phyloP scores from a whole-genome alignment of 352 stramenopile species.

The Pythium vanterpoolii region DNA sequence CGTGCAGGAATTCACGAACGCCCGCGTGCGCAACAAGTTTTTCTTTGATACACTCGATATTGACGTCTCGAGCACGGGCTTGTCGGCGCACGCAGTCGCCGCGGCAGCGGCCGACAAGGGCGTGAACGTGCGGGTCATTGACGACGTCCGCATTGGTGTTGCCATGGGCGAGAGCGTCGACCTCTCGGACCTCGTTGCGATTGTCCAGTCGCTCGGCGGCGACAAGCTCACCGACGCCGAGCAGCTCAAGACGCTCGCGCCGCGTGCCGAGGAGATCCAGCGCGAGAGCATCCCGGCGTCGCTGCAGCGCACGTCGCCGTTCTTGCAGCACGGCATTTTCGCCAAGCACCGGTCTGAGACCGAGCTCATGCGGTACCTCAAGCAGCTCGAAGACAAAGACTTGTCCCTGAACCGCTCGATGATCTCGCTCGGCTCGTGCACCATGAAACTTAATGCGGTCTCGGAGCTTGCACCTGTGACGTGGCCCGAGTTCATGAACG shows the following conservation, averaged over 20 bases:
- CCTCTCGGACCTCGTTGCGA: slow-evolving; percentile 82
- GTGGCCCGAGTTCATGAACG: slow-evolving; percentile 96
- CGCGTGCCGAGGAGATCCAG: slow-evolving; percentile 49
- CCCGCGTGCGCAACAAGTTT: slow-evolving; percentile 50
- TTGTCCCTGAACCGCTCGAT: slow-evolving; percentile 99
- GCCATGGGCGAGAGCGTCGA: slow-evolving; percentile 97
- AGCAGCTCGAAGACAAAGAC: slow-evolving; percentile 98
- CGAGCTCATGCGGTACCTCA: slow-evolving; percentile 95
- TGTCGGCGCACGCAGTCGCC: slow-evolving; percentile 78
- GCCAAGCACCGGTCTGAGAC: slow-evolving; percentile 97
- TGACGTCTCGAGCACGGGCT: slow-evolving; percentile 77
- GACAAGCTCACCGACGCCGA: slow-evolving; percentile 30
- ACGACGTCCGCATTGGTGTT: slow-evolving; percentile 88
- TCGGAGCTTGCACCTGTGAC: slow-evolving; percentile 97
- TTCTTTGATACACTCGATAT: slow-evolving; percentile 98
- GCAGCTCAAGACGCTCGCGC: slow-evolving; percentile 54
- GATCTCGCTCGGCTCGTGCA: slow-evolving; percentile 99
- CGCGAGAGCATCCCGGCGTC: slow-evolving; percentile 52
- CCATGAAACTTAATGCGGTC: slow-evolving; percentile 99
- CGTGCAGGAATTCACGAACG: slow-evolving; percentile 83
- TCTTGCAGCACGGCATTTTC: slow-evolving; percentile 96
- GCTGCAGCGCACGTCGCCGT: slow-evolving; percentile 65
- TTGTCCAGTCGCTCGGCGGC: slow-evolving; percentile 84
- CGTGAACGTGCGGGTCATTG: slow-evolving; percentile 88
- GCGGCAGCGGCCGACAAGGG: slow-evolving; percentile 55